phyloP scores from a whole-genome alignment of 2,329 filamentous ascomycete species.

The Ceratocystis smalleyi region DNA sequence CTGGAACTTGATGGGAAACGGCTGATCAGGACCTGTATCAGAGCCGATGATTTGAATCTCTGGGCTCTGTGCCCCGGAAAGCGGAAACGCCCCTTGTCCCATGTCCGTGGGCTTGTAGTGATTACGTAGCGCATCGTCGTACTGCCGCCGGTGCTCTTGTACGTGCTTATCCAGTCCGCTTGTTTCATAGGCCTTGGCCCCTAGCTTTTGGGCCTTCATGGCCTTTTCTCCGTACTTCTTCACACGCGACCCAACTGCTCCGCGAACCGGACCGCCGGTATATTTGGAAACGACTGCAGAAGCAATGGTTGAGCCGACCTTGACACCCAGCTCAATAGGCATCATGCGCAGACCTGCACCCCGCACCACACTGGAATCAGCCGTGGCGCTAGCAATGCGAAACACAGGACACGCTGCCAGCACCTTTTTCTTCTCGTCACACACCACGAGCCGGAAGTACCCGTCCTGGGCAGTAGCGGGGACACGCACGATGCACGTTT shows the following conservation, averaged over 20 bases:
- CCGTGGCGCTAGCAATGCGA: constrained; percentile 49
- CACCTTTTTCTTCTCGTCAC: constrained; percentile 36
- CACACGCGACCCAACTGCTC: constrained; percentile 24
- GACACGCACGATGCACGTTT: constrained; percentile 50
- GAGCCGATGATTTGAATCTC: constrained; percentile 28
- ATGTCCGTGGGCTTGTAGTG: constrained; percentile 1
- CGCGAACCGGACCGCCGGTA: constrained; percentile 26
- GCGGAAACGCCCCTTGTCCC: background rate
- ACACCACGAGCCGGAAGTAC: constrained; percentile 53
- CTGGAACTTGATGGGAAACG: constrained; percentile 38
- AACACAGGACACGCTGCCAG: constrained; percentile 54
- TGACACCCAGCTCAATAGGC: constrained; percentile 49
- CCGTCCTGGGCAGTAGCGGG: constrained; percentile 48
- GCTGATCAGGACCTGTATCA: constrained; percentile 36
- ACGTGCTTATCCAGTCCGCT: constrained; percentile 21
- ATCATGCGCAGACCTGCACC: constrained; percentile 50
- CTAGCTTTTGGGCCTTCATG: constrained; percentile 20
- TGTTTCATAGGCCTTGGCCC: constrained; percentile 24
- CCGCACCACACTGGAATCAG: constrained; percentile 43
- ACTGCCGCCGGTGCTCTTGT: constrained; percentile 22
- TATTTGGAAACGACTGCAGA: constrained; percentile 12
- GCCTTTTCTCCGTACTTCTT: constrained; percentile 21
- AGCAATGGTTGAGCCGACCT: constrained; percentile 37
- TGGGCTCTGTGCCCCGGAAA: background rate
- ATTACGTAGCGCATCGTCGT: constrained; percentile 16